Evolutionary conservation across 176 grass and related monocot species (phyloP), one percentile per base, ranked within the genome.

Genomic region (Thinopyrum elongatum): DNA sequence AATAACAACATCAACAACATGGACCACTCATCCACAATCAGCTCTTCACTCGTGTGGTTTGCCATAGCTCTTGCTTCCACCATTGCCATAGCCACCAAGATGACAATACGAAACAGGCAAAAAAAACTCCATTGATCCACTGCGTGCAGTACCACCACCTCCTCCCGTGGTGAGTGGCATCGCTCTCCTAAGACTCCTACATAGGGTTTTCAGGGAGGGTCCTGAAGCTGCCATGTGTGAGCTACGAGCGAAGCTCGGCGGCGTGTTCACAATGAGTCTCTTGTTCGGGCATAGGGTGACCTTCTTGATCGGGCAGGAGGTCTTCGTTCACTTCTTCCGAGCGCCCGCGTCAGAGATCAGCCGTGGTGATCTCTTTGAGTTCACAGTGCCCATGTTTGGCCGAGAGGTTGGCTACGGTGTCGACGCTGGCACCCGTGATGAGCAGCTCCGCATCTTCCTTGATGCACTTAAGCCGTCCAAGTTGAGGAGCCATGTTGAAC

Each of bases 231-330:
- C 85, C 79, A 78, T 92, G 26, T 59, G 77, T 1, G 78, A 79
- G 58, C 68, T 83, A 47, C 82, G 86, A 27, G 19, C 39, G 8
- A 86, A 86, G 78, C 29, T 88, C 1, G 86, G 90, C 15, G 66
- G 82, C n/a, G 86, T 89, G 39, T 92, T 87, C 81, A 91, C 85
- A 4, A 41, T 87, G 5, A 87, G 79, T 31, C 30, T 31, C 22
- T 41, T 91, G 47, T 17, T 91, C 16, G 75, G 80, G 30, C 39
- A 26, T 13, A 83, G 27, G 41, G 44, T 91, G 53, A 87, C 85
- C 57, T 87, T 91, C 46, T 68, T 91, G 59, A 67, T 91, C 12
- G 89, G 85, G 8, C 67, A 81, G 3, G 89, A 87, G 75, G 85
- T 91, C 4, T 84, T 75, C 5, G 77, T 4, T 23, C 75, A 91